Base-by-base conservation (phyloP, 805 yeast species). In the Cyberlindnera saturnus region DNA sequence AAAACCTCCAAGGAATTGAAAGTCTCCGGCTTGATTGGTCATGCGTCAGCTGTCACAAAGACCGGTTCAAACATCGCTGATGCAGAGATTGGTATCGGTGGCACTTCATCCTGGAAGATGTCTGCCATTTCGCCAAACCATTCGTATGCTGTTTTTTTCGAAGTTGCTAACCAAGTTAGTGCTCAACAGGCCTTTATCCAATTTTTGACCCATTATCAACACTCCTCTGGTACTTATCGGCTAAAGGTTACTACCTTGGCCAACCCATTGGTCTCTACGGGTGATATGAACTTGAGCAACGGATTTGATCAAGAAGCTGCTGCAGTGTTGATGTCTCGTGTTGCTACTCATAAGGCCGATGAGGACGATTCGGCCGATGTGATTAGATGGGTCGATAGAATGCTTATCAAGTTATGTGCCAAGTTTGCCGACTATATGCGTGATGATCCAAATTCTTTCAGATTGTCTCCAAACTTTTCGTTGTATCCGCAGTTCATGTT, bases 281-380 rank as follows among this genome's bases (percentile, higher is more conserved):
- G 82, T 33, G 74, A 73, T 44, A 77, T 83, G 23, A 67, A 66
- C 29, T 68, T 77, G 44, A 70, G 75, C 5, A 69, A 70, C 26
- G 73, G 93, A n/a, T 93, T 93, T 63, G 99, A 93, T 67, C 98
- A 93, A 71, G 98, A 93, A 66, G 96, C 97, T 11, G 96, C 99
- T 3, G 95, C 96, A 14, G 97, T 90, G 1, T 69, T 90, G 46
- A 83, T 91, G 82, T 84, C 97, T 2, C 75, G 98, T 61, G 76
- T 91, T 42, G 93, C 96, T 10, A 89, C 91, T 36, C 83, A 77
- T 73, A 89, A 89, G 63, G 77, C 81, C 8, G 77, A 77, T 51
- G 76, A 84, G 20, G 96, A 89, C 57, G 96, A 88, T 56, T 93
- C 93, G 35, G 90, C 95, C 13, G 98, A 91, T 62, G 86, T 91